Evolutionary conservation across 352 stramenopile genomes (phyloP).

Genomic region (Pythium brachiatum): DNA sequence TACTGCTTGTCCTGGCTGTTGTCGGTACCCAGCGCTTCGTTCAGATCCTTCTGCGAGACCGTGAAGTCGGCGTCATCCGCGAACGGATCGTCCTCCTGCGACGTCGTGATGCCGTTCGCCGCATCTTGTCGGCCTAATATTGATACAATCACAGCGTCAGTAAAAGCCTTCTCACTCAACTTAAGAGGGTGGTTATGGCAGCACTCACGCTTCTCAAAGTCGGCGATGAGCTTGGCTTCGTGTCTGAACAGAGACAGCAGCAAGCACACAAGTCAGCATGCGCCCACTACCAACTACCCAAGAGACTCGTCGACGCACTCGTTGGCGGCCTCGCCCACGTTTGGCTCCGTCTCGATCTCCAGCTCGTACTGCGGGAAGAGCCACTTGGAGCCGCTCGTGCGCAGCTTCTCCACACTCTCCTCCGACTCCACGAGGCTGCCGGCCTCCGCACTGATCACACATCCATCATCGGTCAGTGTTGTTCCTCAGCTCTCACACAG

Average conservation of each 20-base stretch:
- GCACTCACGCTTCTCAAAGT: constrained; percentile 65
- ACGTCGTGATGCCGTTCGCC: not conserved
- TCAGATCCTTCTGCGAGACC: constrained; percentile 73
- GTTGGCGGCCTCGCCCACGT: constrained; percentile 55
- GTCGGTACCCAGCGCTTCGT: constrained; percentile 58
- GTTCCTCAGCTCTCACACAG: not conserved
- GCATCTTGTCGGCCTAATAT: not conserved
- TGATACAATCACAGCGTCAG: not conserved
- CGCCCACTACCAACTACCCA: not conserved
- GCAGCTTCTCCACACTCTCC: constrained; percentile 28
- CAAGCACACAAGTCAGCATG: not conserved
- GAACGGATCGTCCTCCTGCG: constrained; percentile 49
- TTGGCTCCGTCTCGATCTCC: constrained; percentile 78
- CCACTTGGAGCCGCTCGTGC: constrained; percentile 60
- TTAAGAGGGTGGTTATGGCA: not conserved
- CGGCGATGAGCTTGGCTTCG: constrained; percentile 69
- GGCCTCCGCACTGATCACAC: constrained; percentile 30
- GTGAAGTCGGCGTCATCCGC: constrained; percentile 74
- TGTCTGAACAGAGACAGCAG: constrained; percentile 23
- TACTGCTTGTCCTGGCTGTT: constrained; percentile 74
- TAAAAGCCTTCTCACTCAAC: not conserved
- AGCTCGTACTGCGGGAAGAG: constrained; percentile 73
- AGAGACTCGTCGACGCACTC: constrained; percentile 33
- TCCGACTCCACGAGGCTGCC: constrained; percentile 43
- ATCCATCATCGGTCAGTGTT: not conserved